Evolutionary conservation across 345 rosid genomes (phyloP), one percentile per base, ranked within the genome.

Genomic region (Heritiera fomes): DNA sequence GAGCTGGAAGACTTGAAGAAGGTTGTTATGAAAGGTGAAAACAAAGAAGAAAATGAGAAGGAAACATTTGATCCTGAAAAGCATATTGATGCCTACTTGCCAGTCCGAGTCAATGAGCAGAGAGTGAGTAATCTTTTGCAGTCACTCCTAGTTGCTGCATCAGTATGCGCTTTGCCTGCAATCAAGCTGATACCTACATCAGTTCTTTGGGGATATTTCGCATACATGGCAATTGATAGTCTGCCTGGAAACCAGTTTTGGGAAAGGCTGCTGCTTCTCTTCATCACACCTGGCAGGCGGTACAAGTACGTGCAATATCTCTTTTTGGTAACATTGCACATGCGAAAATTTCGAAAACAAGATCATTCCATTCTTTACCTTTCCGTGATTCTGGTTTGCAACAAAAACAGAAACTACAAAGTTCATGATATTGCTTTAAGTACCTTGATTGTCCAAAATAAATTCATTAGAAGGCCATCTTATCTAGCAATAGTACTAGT

Each of bases 181-280:
- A 88, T 94, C 53, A 94, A 91, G 82, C 85, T 75, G 73, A 91
- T 93, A 76, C 98, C 98, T 0, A 87, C 97, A 47, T 91, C 97
- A 30, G 87, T 92, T 50, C 89, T 94, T 1, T 94, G 94, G 96
- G 97, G 97, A 58, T 94, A 94, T 76, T 94, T 94, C 3, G 93
- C 95, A 2, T 91, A 88, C 84, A 93, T 94, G 98, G 97, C 98
- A 32, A 86, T 94, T 7, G 97, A 94, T 83, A 93, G 96, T 81
- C 96, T 94, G 15, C 97, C 93, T 0, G 97, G 98, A 7, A 94
- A 93, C 80, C 97, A 93, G 10, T 94, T 93, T 80, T 94, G 94
- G 87, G 97, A 93, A 80, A 87, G 98, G 45, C 76, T 88, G 14
- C 83, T 89, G 75, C 88, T 94, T 50, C 94, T 94, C 28, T 89